Conservation (phyloP, 371 early-diverging fungal genomes). For the Syncephalastrum racemosum region DNA sequence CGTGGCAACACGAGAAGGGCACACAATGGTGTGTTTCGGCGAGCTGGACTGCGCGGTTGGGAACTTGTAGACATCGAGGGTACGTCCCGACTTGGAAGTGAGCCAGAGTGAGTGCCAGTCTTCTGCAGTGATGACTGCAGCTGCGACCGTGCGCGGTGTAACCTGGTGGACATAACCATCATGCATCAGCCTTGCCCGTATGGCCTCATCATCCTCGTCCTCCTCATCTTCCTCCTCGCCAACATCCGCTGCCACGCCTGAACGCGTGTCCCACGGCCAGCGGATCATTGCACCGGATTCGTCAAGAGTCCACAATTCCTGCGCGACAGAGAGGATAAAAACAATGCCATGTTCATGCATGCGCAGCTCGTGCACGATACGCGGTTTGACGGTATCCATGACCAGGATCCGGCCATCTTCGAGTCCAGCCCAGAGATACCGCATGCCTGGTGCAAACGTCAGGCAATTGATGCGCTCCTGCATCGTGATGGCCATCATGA, state of each 20-base stretch:
- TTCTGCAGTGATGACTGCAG: slow-evolving; percentile 1
- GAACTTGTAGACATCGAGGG: slow-evolving; percentile 22
- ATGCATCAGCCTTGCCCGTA: background rate
- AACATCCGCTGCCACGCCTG: too few relatives aligned
- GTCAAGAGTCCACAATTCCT: slow-evolving; percentile 75
- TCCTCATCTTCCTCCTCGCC: too few relatives aligned
- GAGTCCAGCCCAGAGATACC: slow-evolving; percentile 64
- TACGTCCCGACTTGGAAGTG: slow-evolving; percentile 13
- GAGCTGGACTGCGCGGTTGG: slow-evolving; percentile 12
- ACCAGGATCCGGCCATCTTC: slow-evolving; percentile 62
- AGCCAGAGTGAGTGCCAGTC: slow-evolving; percentile 48
- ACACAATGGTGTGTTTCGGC: slow-evolving; percentile 43
- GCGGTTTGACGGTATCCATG: slow-evolving; percentile 52
- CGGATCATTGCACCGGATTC: slow-evolving; percentile 68
- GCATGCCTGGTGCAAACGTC: slow-evolving; percentile 44
- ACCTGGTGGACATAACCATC: slow-evolving; percentile 12
- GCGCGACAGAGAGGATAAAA: slow-evolving; percentile 57
- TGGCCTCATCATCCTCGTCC: background rate
- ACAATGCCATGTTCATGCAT: slow-evolving; percentile 39
- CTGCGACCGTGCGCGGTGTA: slow-evolving; percentile 11
- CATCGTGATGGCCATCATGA: background rate
- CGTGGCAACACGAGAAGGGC: slow-evolving; percentile 22
- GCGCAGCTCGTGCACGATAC: slow-evolving; percentile 31
- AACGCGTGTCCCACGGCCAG: slow-evolving; percentile 46
- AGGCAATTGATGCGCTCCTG: slow-evolving; percentile 3